Conservation (phyloP, 2,329 filamentous ascomycete genomes). For the Microascus cirrosus region DNA sequence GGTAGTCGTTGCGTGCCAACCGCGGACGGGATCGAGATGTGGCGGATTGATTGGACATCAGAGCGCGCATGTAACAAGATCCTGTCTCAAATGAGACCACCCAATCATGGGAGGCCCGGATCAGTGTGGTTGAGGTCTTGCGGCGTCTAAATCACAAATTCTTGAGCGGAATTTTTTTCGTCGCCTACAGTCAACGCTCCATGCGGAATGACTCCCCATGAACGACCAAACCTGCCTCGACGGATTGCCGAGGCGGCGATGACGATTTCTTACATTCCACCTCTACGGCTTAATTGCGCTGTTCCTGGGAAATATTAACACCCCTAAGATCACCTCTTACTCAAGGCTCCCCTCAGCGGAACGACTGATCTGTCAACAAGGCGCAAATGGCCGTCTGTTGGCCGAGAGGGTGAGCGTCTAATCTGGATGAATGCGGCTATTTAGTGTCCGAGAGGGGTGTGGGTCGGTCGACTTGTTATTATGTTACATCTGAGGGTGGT, state of each 20-base stretch:
- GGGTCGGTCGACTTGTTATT: neutral
- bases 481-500: neutral
- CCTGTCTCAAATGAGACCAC: no score
- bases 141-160: neutral
- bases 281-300: neutral
- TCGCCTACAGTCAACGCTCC: neutral
- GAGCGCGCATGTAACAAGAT: no score
- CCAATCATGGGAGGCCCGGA: no score
- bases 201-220: neutral
- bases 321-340: neutral
- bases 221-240: neutral
- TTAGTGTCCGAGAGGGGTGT: neutral
- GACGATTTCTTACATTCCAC: neutral
- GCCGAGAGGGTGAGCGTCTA: neutral
- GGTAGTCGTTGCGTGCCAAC: no score
- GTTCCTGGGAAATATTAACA: neutral
- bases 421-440: neutral
- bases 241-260: neutral
- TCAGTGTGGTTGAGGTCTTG: no score
- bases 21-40: no score
- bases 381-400: neutral
- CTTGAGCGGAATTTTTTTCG: neutral
- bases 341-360: neutral
- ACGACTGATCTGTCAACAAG: neutral
- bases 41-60: no score